Evolutionary conservation across 2,329 filamentous ascomycete species (phyloP), one percentile per base, ranked within the genome.

Genomic region (Geoglossum cookeanum): DNA sequence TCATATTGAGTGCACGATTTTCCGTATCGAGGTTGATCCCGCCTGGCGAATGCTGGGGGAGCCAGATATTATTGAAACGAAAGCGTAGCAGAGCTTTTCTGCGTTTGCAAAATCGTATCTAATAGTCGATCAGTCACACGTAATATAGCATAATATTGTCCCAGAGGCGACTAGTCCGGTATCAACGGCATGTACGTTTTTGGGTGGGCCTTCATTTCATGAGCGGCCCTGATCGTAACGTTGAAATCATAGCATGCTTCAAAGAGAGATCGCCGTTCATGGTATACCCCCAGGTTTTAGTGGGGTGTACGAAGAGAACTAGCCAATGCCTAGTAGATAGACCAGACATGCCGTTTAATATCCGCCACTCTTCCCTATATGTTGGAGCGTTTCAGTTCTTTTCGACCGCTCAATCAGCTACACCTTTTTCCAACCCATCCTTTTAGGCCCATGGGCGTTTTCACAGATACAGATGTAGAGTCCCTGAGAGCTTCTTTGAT

Each of bases 401-500:
- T 17, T 53, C 15, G 33, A 6, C n/a, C 37, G 35, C 49, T 32
- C n/a, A 53, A 27, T 37, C 37, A 11, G 30, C 49, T 11, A 35
- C 17, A 53, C 15, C 33, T 32, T n/a, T 37, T 53, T 15, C 15
- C 35, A 17, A 30, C 49, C 32, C 4, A 53, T 3, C 49, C 49
- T 17, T 17, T 17, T 8, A 5, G 33, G 9, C 11, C 32, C 30
- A 33, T n/a, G 11, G 49, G 9, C 15, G 49, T 9, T 22, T 37
- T 53, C 11, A 15, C 32, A 8, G 11, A 11, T 13, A 29, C 44
- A 29, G 55, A 35, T 33, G 44, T 33, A 22, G 45, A 35, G 57
- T 75, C 75, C 58, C 87, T 82, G 0, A 92, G 83, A 0, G 81
- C 84, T 64, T 96, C 87, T 51, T 84, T 84, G 63, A 98, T 97